phyloP scores from a whole-genome alignment of 2,329 filamentous ascomycete species.

The Xylaria multiplex region DNA sequence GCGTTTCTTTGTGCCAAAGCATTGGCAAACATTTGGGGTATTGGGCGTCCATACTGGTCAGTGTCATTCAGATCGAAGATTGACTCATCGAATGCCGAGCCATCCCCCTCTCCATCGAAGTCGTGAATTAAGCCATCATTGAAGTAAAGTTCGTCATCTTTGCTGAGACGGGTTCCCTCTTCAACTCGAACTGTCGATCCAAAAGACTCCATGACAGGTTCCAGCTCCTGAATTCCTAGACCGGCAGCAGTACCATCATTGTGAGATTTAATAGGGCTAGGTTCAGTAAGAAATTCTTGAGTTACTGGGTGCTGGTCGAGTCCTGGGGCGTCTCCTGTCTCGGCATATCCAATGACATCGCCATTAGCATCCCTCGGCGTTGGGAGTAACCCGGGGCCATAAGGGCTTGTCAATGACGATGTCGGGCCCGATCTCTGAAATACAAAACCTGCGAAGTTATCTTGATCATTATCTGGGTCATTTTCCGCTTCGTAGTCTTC shows the following conservation, averaged over 20 bases:
- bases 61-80: conserved; percentile 77
- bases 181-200: conserved; percentile 33
- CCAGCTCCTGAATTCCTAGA: conserved; percentile 57
- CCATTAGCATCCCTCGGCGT: conserved; percentile 67
- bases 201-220: conserved; percentile 36
- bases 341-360: conserved; percentile 66
- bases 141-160: conserved; percentile 75
- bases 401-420: conserved; percentile 63
- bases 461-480: conserved; percentile 66
- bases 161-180: conserved; percentile 37
- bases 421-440: conserved; percentile 65
- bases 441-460: conserved; percentile 69
- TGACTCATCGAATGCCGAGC: conserved; percentile 74
- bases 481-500: conserved; percentile 52
- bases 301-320: conserved; percentile 36
- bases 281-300: conserved; percentile 16
- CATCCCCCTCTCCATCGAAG: conserved; percentile 62
- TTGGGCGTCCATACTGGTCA: conserved; percentile 68
- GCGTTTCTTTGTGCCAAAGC: conserved; percentile 60
- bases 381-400: conserved; percentile 56
- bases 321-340: conserved; percentile 59
- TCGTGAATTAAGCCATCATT: conserved; percentile 70
- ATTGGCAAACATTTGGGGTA: conserved; percentile 66
- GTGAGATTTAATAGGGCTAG: conserved; percentile 25
- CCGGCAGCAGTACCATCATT: conserved; percentile 48